Conservation (phyloP, 768 basidiomycete genomes). For the Trametes gibbosa region DNA sequence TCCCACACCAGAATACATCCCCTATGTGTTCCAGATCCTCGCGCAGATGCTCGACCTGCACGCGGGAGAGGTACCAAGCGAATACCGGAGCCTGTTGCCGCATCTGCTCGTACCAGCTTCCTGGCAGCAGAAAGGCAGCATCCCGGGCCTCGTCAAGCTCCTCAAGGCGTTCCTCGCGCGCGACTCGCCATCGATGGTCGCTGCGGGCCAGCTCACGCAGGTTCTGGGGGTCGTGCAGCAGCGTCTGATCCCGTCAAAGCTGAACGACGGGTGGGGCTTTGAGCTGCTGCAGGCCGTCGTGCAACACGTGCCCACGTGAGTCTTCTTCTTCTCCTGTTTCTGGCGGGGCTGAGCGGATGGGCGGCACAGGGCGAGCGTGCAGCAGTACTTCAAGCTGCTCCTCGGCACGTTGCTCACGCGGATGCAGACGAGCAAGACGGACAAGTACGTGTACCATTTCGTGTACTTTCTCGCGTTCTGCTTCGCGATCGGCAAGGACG, state of each 20-base stretch:
- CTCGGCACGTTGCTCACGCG: slow-evolving; percentile 79
- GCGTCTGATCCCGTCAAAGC: slow-evolving; percentile 79
- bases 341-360: background rate
- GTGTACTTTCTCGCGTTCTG: slow-evolving; percentile 73
- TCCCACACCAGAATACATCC: slow-evolving; percentile 76
- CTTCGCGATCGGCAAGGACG: slow-evolving; percentile 71
- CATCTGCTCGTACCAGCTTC: slow-evolving; percentile 80
- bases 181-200: slow-evolving; percentile 66
- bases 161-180: slow-evolving; percentile 79
- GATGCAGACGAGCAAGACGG: slow-evolving; percentile 86
- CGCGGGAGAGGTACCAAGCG: slow-evolving; percentile 55
- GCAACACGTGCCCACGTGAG: slow-evolving; percentile 72
- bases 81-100: slow-evolving; percentile 77
- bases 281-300: slow-evolving; percentile 82
- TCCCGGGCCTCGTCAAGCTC: slow-evolving; percentile 89
- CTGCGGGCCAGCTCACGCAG: slow-evolving; percentile 66
- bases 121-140: slow-evolving; percentile 93
- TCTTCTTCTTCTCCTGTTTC: background rate
- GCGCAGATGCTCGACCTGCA: slow-evolving; percentile 94
- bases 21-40: slow-evolving; percentile 95
- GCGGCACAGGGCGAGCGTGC: slow-evolving; percentile 52
- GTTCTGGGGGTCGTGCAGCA: slow-evolving; percentile 90
- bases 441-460: slow-evolving; percentile 82
- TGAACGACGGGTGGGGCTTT: slow-evolving; percentile 90
- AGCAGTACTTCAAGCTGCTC: slow-evolving; percentile 70